Percentiles rank a stretch among this genome's conserved stretches.
Evolutionary conservation across 495 filamentous ascomycete genomes (phyloP).

Genomic region (Ramalina intermedia): DNA sequence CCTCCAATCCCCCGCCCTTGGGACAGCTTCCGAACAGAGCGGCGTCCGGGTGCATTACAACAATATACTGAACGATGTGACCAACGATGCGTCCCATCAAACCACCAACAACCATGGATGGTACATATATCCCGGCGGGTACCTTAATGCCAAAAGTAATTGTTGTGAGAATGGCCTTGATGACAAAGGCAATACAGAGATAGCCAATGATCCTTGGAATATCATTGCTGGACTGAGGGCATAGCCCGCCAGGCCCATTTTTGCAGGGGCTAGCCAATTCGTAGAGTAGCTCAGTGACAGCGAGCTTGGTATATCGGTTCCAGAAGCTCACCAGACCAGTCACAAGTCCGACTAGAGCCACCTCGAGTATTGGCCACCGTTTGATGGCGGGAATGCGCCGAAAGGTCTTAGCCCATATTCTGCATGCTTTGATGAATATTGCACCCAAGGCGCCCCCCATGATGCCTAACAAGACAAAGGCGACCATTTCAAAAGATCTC

Average conservation of each 20-base stretch:
- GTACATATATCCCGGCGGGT: slow-evolving; percentile 92
- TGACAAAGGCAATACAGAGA: slow-evolving; percentile 64
- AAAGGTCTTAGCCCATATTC: slow-evolving; percentile 78
- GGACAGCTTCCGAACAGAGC: slow-evolving; percentile 62
- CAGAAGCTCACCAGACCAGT: slow-evolving; percentile 83
- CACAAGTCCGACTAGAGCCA: slow-evolving; percentile 70
- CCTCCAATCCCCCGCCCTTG: slow-evolving; percentile 48
- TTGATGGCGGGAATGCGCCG: slow-evolving; percentile 70
- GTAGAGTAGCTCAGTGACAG: slow-evolving; percentile 79
- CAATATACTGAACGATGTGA: slow-evolving; percentile 72
- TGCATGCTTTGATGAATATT: slow-evolving; percentile 90
- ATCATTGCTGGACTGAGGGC: slow-evolving; percentile 53
- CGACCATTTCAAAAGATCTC: slow-evolving; percentile 79
- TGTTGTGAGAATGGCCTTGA: slow-evolving; percentile 77
- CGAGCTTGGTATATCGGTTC: slow-evolving; percentile 80
- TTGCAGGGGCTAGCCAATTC: slow-evolving; percentile 83
- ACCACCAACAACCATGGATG: slow-evolving; percentile 95
- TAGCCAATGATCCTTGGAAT: slow-evolving; percentile 58
- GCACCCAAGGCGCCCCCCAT: slow-evolving; percentile 76
- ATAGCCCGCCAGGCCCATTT: slow-evolving; percentile 53
- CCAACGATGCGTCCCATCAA: slow-evolving; percentile 82
- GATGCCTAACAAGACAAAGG: slow-evolving; percentile 73
- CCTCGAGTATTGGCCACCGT: slow-evolving; percentile 70
- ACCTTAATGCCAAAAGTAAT: slow-evolving; percentile 92
- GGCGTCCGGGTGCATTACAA: slow-evolving; percentile 55